These are phyloP conservation scores for Sugiyamaella boreocaroliniensis DNA, from an alignment of 805 yeast species.

Conservation along the genomic window DNA sequence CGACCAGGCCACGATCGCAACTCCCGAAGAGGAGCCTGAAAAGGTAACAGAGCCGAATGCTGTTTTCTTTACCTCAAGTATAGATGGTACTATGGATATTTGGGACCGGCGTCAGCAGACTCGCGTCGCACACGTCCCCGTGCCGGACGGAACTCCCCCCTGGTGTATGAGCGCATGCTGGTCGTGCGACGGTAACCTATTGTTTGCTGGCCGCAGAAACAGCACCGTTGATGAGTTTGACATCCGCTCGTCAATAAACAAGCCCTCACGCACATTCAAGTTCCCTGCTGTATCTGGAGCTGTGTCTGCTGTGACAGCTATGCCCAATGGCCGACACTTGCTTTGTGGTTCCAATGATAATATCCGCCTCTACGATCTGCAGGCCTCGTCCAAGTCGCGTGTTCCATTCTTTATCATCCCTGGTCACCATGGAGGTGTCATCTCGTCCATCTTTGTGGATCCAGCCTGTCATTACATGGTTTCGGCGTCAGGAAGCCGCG, in stretches of 20 bases:
- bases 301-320: constrained; percentile 67
- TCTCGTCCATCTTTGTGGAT: constrained; percentile 73
- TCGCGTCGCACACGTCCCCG: constrained; percentile 41
- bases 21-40: constrained; percentile 2
- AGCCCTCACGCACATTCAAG: constrained; percentile 51
- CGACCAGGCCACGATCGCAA: constrained; percentile 1
- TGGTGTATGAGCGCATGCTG: constrained; percentile 86
- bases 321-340: constrained; percentile 75
- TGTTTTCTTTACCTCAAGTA: constrained; percentile 69
- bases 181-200: constrained; percentile 73
- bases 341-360: constrained; percentile 89
- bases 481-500: constrained; percentile 89
- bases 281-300: constrained; percentile 90
- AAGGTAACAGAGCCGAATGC: constrained; percentile 9
- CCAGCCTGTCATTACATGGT: constrained; percentile 83
- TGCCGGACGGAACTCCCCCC: constrained; percentile 71
- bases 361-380: constrained; percentile 74
- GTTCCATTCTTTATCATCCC: constrained; percentile 86
- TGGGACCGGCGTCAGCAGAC: constrained; percentile 67
- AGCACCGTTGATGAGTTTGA: constrained; percentile 62
- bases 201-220: constrained; percentile 85
- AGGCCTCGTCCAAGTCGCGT: constrained; percentile 30
- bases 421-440: constrained; percentile 91
- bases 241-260: constrained; percentile 31
- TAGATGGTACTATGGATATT: constrained; percentile 72